phyloP scores from a whole-genome alignment of 2,329 filamentous ascomycete genomes.

The Phyllosticta capitalensis region DNA sequence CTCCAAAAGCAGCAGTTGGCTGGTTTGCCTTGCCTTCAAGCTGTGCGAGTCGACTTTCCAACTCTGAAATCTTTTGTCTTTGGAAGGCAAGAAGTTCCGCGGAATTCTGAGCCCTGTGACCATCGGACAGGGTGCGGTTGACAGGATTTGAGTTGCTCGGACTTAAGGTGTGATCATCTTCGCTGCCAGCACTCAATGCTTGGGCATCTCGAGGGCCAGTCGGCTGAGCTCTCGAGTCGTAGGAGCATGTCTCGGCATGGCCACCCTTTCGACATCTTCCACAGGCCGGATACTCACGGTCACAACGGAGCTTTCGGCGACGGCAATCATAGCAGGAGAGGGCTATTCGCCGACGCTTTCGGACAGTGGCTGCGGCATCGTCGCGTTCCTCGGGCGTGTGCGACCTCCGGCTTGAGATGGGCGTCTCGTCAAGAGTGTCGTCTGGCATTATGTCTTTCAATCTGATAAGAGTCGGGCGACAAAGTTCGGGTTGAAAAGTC shows the following conservation, averaged over 20 bases:
- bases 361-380: constrained; percentile 3
- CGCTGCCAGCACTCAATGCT: constrained; percentile 4
- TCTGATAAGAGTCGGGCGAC: background rate
- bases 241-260: constrained; percentile 33
- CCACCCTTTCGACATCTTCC: constrained; percentile 36
- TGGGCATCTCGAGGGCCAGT: constrained; percentile 1
- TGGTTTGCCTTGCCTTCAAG: constrained; percentile 20
- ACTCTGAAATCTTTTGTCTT: constrained; percentile 19
- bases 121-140: background rate
- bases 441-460: constrained; percentile 1
- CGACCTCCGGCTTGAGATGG: constrained; percentile 8
- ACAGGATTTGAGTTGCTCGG: constrained; percentile 9
- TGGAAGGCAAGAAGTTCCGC: constrained; percentile 17
- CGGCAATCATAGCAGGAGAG: constrained; percentile 39
- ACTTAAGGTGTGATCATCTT: constrained; percentile 11
- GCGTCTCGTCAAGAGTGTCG: background rate
- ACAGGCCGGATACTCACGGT: constrained; percentile 36
- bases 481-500: background rate
- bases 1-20: constrained; percentile 13
- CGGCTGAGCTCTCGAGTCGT: constrained; percentile 25
- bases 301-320: constrained; percentile 39
- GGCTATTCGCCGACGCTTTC: constrained; percentile 35
- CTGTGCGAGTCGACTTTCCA: constrained; percentile 23
- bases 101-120: background rate
- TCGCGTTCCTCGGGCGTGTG: constrained; percentile 1